Base-by-base conservation (phyloP, 768 basidiomycete species). In the Lactarius sp. region DNA sequence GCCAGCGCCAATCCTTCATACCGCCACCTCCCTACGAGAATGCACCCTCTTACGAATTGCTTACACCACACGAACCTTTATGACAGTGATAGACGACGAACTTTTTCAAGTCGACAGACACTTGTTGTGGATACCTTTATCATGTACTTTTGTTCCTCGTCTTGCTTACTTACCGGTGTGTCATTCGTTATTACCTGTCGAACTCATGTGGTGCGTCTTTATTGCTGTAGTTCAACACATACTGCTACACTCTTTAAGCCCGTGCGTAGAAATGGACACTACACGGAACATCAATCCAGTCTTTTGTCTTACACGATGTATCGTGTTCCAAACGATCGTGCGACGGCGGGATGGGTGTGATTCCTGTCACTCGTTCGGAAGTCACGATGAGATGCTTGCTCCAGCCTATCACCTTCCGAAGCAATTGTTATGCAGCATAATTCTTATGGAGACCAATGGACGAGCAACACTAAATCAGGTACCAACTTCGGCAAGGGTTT, bases 11-110 rank as follows among this genome's bases (percentile, higher is more conserved):
- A 18, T 60, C 68, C 36, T 69, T 70, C 20, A 55, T 68, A 10
- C 80, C 79, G 16, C 81, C 82, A 2, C 83, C 83, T 49, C 81
- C 81, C 1, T 84, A 84, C 69, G 70, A 79, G 53, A 77, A 77
- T n/a, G 77, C 77, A 20, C 83, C 84, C 13, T 77, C 80, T 4
- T 84, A 84, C 68, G 72, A 74, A 4, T 69, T 69, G 52, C 69
- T 68, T 27, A 16, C 53, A 55, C 22, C 44, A 42, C 53, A 52
- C 27, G 6, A 6, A 31, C 5, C 22, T 1, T 56, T 8, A 18
- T 53, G 31, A 51, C 6, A 9, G 20, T 5, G 18, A 10, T 37
- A 34, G 13, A n/a, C 14, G 13, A n/a, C 14, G 6, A 7, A 7
- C 10, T 37, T 13, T 16, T 42, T 41, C 34, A 56, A 14, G 10